phyloP scores from a whole-genome alignment of 306 rosid genomes.

The Sicyos edulis region DNA sequence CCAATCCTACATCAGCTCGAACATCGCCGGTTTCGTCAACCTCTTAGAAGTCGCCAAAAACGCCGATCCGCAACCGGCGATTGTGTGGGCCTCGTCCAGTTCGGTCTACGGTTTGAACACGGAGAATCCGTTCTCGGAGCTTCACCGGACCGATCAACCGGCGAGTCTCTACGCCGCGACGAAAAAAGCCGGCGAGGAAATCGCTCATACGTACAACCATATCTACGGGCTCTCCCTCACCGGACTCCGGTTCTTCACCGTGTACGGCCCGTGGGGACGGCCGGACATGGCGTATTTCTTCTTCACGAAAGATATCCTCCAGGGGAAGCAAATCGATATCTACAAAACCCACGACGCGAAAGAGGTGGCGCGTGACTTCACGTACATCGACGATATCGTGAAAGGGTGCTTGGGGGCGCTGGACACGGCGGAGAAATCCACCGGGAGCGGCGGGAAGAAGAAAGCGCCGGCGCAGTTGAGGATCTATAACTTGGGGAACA shows the following conservation, averaged over 20 bases:
- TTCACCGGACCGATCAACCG: slow-evolving; percentile 68
- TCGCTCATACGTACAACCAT: slow-evolving; percentile 81
- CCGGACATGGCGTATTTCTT: slow-evolving; percentile 96
- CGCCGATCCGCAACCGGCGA: slow-evolving; percentile 74
- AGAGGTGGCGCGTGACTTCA: slow-evolving; percentile 96
- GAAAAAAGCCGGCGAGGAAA: slow-evolving; percentile 84
- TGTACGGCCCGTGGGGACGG: slow-evolving; percentile 83
- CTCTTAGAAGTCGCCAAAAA: slow-evolving; percentile 63
- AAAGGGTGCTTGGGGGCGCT: slow-evolving; percentile 68
- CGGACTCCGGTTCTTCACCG: slow-evolving; percentile 79
- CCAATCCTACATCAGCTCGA: slow-evolving; percentile 62
- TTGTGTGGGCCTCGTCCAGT: slow-evolving; percentile 85
- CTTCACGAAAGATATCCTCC: slow-evolving; percentile 73
- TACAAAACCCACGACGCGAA: slow-evolving; percentile 60
- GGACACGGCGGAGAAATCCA: slow-evolving; percentile 71
- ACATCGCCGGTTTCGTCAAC: slow-evolving; percentile 84
- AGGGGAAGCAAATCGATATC: slow-evolving; percentile 56
- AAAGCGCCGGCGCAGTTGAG: slow-evolving; percentile 55
- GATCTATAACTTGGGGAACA: slow-evolving; percentile 72
- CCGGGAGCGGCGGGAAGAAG: slow-evolving; percentile 82
- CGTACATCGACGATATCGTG: slow-evolving; percentile 76
- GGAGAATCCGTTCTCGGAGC: slow-evolving; percentile 63
- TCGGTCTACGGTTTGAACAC: slow-evolving; percentile 85
- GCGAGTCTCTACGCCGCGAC: slow-evolving; percentile 93
- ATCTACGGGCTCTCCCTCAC: slow-evolving; percentile 78